A percentile compares a stretch with the other conserved stretches of the same genome.
Evolutionary conservation across 2,329 filamentous ascomycete species (phyloP).

Genomic region (Neofusicoccum ribis): DNA sequence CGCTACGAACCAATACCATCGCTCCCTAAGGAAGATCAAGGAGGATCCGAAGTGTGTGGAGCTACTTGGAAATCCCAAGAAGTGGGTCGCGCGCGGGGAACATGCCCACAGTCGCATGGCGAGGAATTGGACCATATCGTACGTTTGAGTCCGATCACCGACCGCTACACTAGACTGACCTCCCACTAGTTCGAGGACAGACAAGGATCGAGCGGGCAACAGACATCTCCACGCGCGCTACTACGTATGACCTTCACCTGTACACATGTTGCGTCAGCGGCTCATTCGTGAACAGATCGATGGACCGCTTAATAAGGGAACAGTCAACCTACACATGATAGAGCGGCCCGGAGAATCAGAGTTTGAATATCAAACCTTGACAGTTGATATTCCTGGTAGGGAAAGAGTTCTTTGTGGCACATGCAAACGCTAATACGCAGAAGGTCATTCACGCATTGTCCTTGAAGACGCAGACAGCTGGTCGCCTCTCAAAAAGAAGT

Average conservation of each 20-base stretch:
- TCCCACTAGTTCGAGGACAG: conserved; percentile 56
- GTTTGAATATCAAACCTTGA: conserved; percentile 77
- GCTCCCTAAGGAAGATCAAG: conserved; percentile 77
- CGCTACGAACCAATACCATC: conserved; percentile 85
- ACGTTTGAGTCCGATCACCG: conserved; percentile 52
- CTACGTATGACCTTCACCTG: conserved; percentile 43
- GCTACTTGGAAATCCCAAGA: conserved; percentile 67
- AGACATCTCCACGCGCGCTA: conserved; percentile 86
- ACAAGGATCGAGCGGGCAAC: conserved; percentile 71
- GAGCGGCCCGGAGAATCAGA: conserved; percentile 64
- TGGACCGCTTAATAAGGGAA: conserved; percentile 71
- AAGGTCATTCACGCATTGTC: conserved; percentile 14
- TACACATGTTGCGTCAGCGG: neutral
- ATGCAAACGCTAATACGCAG: neutral
- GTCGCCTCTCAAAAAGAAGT: conserved; percentile 1
- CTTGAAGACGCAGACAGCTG: conserved; percentile 16
- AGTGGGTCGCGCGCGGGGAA: conserved; percentile 80
- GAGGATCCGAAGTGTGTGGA: conserved; percentile 69
- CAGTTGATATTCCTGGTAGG: conserved; percentile 72
- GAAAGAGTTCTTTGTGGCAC: conserved; percentile 25
- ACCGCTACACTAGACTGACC: neutral
- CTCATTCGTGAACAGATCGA: conserved; percentile 59
- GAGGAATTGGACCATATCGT: conserved; percentile 42
- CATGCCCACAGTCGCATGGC: conserved; percentile 81
- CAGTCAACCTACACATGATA: conserved; percentile 76